Percentiles rank a stretch among this genome's conserved stretches.
Evolutionary conservation across 768 basidiomycete species (phyloP).

Genomic region (Phylloporus sp.): DNA sequence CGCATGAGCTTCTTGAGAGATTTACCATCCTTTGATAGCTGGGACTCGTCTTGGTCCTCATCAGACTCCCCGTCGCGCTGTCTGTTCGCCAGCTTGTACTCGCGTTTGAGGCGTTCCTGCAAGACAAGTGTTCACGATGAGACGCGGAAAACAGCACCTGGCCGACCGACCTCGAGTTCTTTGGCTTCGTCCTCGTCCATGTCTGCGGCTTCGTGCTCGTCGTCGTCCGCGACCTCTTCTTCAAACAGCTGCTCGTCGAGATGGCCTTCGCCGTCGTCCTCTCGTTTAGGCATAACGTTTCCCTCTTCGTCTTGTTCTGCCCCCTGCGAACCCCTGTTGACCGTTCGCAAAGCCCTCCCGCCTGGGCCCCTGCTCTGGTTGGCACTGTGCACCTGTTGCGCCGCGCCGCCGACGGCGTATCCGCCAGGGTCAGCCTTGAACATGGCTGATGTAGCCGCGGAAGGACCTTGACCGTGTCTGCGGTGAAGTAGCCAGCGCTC

Average conservation of each 20-base stretch:
- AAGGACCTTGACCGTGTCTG: constrained; percentile 54
- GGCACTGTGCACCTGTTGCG: constrained; percentile 44
- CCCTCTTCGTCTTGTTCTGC: constrained; percentile 69
- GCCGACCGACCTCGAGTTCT: constrained; percentile 60
- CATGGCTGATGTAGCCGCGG: constrained; percentile 59
- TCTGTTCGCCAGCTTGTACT: constrained; percentile 76
- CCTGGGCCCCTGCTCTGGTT: constrained; percentile 64
- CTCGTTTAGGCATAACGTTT: constrained; percentile 47
- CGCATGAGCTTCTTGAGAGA: constrained; percentile 83
- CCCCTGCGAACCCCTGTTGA: constrained; percentile 59
- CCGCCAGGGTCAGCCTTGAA: constrained; percentile 63
- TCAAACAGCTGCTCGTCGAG: constrained; percentile 80
- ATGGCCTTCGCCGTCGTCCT: constrained; percentile 72
- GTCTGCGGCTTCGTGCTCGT: constrained; percentile 69
- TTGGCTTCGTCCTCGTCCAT: constrained; percentile 82
- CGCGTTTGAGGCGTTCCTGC: constrained; percentile 79
- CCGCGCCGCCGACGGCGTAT: constrained; percentile 35
- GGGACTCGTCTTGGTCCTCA: constrained; percentile 59
- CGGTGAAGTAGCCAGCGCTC: constrained; percentile 64
- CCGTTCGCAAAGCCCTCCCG: constrained; percentile 58
- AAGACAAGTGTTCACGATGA: background rate
- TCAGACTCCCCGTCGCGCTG: constrained; percentile 67
- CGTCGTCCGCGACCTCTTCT: constrained; percentile 83
- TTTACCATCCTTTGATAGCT: constrained; percentile 65
- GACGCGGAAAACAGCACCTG: background rate